phyloP scores from a whole-genome alignment of 148 eudicot genomes.

The Dianthus caryophyllus region DNA sequence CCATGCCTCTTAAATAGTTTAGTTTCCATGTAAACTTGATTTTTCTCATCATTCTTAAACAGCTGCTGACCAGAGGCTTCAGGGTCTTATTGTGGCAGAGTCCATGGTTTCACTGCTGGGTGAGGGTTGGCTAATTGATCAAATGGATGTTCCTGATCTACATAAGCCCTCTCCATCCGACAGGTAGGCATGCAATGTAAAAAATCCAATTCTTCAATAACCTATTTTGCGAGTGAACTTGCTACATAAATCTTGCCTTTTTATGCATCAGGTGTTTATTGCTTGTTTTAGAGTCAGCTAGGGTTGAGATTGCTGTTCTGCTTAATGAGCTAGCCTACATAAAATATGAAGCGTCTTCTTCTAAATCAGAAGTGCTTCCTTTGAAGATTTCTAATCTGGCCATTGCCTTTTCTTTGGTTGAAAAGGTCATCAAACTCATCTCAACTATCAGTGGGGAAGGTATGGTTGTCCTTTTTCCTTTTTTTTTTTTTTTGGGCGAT shows the following conservation, averaged over 20 bases:
- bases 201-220: not conserved
- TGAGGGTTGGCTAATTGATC: conserved; percentile 69
- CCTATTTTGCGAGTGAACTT: conserved; percentile 1
- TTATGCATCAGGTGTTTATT: conserved; percentile 59
- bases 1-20: not conserved
- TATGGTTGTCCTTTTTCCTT: conserved; percentile 19
- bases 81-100: conserved; percentile 80
- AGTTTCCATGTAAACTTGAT: not conserved
- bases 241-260: conserved; percentile 17
- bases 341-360: conserved; percentile 64
- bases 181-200: conserved; percentile 33
- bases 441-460: conserved; percentile 66
- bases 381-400: conserved; percentile 54
- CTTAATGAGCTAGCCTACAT: conserved; percentile 81
- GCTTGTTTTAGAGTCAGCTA: conserved; percentile 84
- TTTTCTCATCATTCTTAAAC: conserved; percentile 25
- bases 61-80: conserved; percentile 72
- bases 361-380: conserved; percentile 40
- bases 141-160: conserved; percentile 37
- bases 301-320: conserved; percentile 85
- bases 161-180: conserved; percentile 52
- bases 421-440: conserved; percentile 67
- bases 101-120: conserved; percentile 58
- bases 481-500: too few species aligned
- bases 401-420: conserved; percentile 74